Evolutionary conservation across 2,329 filamentous ascomycete species (phyloP).

Genomic region (Calonectria henricotiae): DNA sequence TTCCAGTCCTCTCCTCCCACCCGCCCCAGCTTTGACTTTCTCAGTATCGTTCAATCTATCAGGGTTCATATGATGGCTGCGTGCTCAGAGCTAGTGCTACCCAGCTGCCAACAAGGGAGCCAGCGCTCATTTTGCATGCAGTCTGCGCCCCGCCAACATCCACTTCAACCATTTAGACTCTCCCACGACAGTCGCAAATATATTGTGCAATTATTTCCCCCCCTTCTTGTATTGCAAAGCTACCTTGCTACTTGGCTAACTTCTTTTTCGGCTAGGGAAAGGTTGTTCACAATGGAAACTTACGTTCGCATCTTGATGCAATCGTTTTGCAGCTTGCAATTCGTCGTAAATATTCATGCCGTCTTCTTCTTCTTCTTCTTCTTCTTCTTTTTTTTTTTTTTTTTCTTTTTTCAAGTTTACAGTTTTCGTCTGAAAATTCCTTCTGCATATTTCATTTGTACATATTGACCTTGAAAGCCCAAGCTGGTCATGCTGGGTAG

Average conservation of each 20-base stretch:
- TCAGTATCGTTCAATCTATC: too few species aligned
- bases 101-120: neutral
- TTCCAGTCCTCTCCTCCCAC: neutral
- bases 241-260: neutral
- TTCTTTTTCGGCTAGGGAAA: neutral
- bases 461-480: too few species aligned
- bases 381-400: neutral
- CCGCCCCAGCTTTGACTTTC: too few species aligned
- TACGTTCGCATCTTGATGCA: neutral
- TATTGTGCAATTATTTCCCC: neutral
- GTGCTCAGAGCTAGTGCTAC: neutral
- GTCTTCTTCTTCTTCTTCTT: neutral
- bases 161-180: neutral
- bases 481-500: too few species aligned
- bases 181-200: neutral
- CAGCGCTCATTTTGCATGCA: neutral
- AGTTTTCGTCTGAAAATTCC: too few species aligned
- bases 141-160: neutral
- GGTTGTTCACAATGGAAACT: neutral
- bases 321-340: neutral
- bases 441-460: too few species aligned
- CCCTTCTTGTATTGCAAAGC: neutral
- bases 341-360: neutral
- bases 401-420: too few species aligned
- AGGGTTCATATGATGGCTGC: neutral